Base-by-base conservation (phyloP, 108 stramenopile species). In the Cyclotella cryptica region DNA sequence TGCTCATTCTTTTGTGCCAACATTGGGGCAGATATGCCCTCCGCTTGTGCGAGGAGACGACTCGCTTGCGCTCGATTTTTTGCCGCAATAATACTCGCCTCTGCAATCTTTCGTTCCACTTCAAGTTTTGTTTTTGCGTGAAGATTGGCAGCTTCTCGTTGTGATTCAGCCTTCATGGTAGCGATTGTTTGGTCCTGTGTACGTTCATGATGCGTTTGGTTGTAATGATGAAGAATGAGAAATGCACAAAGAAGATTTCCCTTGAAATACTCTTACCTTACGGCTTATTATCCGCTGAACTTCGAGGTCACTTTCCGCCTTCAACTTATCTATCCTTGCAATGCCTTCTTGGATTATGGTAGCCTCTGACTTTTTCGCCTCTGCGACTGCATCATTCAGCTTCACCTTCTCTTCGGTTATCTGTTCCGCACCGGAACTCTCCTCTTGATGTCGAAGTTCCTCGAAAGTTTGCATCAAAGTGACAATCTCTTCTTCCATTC, bases 401-500 rank as follows among this genome's bases (percentile, higher is more conserved):
- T 78, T 78, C 42, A 78, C 70, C 60, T 54, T 62, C 51, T 70
- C 77, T 27, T 64, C 77, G 28, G 65, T 72, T 13, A 78, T 70
- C 12, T 47, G 22, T 43, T 78, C 77, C 18, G 39, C 39, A 11
- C 77, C 57, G 10, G 29, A 9, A 17, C 24, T 62, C 19, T 78
- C 71, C 54, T 78, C 77, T 42, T 78, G 61, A 3, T 15, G 26
- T 21, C 58, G 0, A 12, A 55, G 69, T 66, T 78, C 70, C 21
- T 72, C 71, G 55, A 78, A 78, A 13, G 69, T 71, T 65, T 78
- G 77, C 71, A 61, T 64, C 13, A 78, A 21, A 51, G 77, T 70
- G 19, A 53, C 13, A n/a, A 71, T 57, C 35, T 78, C 77, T 65
- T 78, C 63, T 41, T 78, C 70, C 65, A 74, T 64, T 14, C 54